Percentiles rank a stretch among this genome's conserved stretches.
These are phyloP conservation scores for Dendrobium huoshanense DNA, from an alignment of 106 monocot genomes.

Conservation along the genomic window DNA sequence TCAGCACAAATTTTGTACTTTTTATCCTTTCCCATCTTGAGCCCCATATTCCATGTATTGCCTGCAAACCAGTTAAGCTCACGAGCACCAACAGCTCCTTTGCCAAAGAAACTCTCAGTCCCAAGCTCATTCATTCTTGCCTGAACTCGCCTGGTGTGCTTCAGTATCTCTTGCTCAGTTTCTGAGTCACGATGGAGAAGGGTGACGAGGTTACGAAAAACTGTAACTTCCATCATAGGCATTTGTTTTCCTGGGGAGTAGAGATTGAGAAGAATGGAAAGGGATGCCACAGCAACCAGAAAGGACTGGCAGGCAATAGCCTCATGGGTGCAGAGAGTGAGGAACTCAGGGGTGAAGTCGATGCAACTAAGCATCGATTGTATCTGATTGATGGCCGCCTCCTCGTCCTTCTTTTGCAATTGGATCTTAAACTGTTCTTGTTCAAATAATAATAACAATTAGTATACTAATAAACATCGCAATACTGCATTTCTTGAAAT, in stretches of 20 bases:
- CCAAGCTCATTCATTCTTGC: conserved; percentile 54
- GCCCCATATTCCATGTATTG: conserved; percentile 82
- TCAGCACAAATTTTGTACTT: conserved; percentile 50
- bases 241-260: conserved; percentile 63
- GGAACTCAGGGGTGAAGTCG: conserved; percentile 88
- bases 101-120: conserved; percentile 62
- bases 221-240: conserved; percentile 73
- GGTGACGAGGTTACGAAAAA: conserved; percentile 62
- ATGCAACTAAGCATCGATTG: conserved; percentile 59
- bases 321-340: conserved; percentile 79
- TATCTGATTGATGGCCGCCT: conserved; percentile 67
- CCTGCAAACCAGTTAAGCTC: conserved; percentile 90
- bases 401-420: conserved; percentile 72
- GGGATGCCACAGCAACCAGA: conserved; percentile 59
- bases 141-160: conserved; percentile 44
- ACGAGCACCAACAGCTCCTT: conserved; percentile 44
- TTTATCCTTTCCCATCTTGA: conserved; percentile 57
- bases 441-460: neutral
- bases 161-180: conserved; percentile 49
- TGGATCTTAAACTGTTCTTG: conserved; percentile 65
- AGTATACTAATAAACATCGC: neutral
- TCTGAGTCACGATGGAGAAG: conserved; percentile 43
- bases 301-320: conserved; percentile 56
- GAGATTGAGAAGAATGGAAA: conserved; percentile 65
- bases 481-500: neutral